Percentiles rank a stretch among this genome's conserved stretches.
phyloP scores from a whole-genome alignment of 495 filamentous ascomycete genomes.

The Cetradonia linearis region DNA sequence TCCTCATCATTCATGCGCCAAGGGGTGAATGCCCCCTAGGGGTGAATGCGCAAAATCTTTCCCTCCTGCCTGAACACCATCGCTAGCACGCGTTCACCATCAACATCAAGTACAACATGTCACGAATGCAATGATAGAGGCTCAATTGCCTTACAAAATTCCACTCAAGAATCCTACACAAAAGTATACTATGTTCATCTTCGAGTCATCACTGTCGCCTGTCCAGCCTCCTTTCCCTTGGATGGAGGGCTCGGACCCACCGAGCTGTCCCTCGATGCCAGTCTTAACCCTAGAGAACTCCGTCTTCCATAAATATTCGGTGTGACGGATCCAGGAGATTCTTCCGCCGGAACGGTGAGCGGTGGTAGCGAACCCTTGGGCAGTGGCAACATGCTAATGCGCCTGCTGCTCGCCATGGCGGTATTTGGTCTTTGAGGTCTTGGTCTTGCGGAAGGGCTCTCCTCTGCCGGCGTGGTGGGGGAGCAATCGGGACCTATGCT shows the following conservation, averaged over 20 bases:
- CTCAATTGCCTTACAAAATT: background rate
- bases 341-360: background rate
- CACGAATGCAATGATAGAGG: background rate
- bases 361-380: slow-evolving; percentile 26
- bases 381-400: slow-evolving; percentile 41
- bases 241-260: background rate
- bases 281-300: slow-evolving; percentile 9
- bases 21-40: background rate
- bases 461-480: slow-evolving; percentile 10
- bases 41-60: background rate
- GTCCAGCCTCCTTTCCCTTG: slow-evolving; percentile 2
- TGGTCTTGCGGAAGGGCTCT: slow-evolving; percentile 28
- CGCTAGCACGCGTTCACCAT: slow-evolving; percentile 5
- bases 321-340: background rate
- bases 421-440: slow-evolving; percentile 37
- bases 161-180: background rate
- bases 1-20: background rate
- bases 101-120: slow-evolving; percentile 3
- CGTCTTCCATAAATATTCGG: slow-evolving; percentile 2
- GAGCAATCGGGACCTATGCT: slow-evolving; percentile 5
- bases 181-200: background rate
- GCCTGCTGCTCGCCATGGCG: slow-evolving; percentile 36
- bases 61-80: slow-evolving; percentile 13
- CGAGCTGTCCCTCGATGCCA: slow-evolving; percentile 7
- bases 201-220: background rate